Evolutionary conservation across 805 yeast species (phyloP), one percentile per base, ranked within the genome.

Genomic region (Yarrowia sp.): DNA sequence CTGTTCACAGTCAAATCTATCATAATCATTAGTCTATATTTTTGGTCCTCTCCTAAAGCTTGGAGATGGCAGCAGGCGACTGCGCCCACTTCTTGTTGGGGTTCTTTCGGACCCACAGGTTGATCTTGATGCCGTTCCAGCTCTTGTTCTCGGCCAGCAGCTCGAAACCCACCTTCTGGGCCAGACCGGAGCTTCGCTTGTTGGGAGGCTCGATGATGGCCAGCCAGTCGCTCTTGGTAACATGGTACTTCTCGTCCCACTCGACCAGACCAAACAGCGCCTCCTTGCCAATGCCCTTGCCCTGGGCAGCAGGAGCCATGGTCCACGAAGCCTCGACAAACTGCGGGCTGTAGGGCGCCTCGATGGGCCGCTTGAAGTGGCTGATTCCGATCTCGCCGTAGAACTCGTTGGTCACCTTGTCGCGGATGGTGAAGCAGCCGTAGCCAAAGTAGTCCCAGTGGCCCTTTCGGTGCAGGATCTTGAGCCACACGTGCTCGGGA

Each of bases 191-290:
- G 14, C 27, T 19, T 32, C 65, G 44, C 62, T 65, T 49, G 25
- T 67, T 67, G 32, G 69, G 36, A 31, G 70, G 72, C 31, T 69
- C 67, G 31, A 56, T 67, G 55, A 65, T 61, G 61, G 65, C 67
- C 44, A 70, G 62, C 62, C 62, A 56, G 29, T 36, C 42, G 18
- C 36, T 29, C 25, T 46, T 46, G 53, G 53, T 46, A 13, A 33
- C 58, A n/a, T 62, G 61, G 66, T 47, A 27, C 61, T 53, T 25
- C 24, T 51, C 65, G 21, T 64, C 65, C 24, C 63, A 66, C 25
- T 64, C 63, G 24, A 60, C 46, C 7, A 46, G 53, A 18, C 22
- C 53, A 36, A 19, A 31, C 6, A 46, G 53, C 8, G 53, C 53
- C 53, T 46, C 53, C 25, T 46, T 46, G 13, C 53, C 53, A 19